Evolutionary conservation across 805 yeast genomes (phyloP).

Genomic region (Zygoascus biomembranicola): DNA sequence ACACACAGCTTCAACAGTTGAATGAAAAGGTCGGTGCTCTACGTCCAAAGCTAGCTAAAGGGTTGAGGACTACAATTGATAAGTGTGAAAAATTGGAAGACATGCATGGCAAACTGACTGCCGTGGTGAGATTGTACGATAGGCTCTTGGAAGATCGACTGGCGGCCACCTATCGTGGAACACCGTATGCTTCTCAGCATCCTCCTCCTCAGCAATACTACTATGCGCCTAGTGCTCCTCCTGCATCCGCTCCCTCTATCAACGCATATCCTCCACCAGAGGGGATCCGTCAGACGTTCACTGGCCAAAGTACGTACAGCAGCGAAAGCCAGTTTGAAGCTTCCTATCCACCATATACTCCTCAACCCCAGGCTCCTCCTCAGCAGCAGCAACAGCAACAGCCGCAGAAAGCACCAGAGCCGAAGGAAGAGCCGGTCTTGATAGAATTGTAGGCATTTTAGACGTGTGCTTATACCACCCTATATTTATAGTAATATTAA

Average conservation of each 20-base stretch:
- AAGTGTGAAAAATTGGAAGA: conserved; percentile 62
- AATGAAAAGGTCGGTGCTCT: conserved; percentile 51
- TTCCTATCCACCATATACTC: not conserved
- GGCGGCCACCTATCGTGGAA: conserved; percentile 29
- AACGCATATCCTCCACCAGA: not conserved
- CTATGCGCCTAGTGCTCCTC: not conserved
- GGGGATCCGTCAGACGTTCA: conserved; percentile 4
- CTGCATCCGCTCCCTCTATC: not conserved
- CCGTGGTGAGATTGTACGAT: conserved; percentile 71
- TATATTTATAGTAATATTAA: not conserved
- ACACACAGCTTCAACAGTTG: conserved; percentile 46
- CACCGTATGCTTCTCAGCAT: not conserved
- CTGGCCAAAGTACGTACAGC: conserved; percentile 2
- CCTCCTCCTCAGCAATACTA: conserved; percentile 6
- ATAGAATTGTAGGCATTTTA: conserved; percentile 15
- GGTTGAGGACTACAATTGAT: conserved; percentile 47
- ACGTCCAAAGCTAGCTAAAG: conserved; percentile 61
- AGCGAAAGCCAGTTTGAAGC: not conserved
- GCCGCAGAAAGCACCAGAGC: conserved; percentile 3
- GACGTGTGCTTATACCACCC: not conserved
- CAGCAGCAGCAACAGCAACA: conserved; percentile 4
- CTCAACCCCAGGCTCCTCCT: conserved; percentile 9
- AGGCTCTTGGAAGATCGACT: conserved; percentile 54
- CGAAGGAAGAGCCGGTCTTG: conserved; percentile 16
- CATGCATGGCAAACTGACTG: conserved; percentile 68